These are phyloP conservation scores for Novakomyces olei DNA, from an alignment of 805 yeast species.

Conservation along the genomic window DNA sequence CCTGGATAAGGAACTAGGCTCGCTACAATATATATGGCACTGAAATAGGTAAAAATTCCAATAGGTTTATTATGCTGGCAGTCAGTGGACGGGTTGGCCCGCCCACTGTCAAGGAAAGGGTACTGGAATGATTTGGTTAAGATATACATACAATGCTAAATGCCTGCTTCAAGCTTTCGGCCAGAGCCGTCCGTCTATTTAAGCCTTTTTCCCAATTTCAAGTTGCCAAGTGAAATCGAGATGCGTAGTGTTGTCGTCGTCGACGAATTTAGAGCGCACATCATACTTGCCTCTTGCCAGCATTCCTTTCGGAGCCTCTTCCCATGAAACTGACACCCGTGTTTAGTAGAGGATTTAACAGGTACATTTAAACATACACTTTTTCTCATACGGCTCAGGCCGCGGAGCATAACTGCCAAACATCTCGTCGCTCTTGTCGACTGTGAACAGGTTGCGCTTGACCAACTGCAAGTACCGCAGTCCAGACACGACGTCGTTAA, in stretches of 20 bases:
- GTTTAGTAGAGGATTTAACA: neutral
- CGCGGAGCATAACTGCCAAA: constrained; percentile 68
- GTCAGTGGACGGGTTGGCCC: too few species aligned
- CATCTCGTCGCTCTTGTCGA: constrained; percentile 69
- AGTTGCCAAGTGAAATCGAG: constrained; percentile 68
- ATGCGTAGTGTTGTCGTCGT: constrained; percentile 62
- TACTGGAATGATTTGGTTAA: too few species aligned
- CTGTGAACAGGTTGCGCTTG: constrained; percentile 70
- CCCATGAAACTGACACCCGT: constrained; percentile 24
- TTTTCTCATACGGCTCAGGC: constrained; percentile 54
- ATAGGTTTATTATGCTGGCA: too few species aligned
- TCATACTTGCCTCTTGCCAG: constrained; percentile 70
- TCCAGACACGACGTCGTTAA: constrained; percentile 80
- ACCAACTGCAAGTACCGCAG: constrained; percentile 65
- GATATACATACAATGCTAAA: too few species aligned
- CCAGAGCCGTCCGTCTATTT: too few species aligned
- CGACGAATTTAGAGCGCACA: constrained; percentile 62
- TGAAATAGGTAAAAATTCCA: too few species aligned
- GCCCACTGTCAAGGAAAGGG: too few species aligned
- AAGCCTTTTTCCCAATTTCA: constrained; percentile 44
- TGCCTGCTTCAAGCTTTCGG: too few species aligned
- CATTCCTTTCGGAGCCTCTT: constrained; percentile 81
- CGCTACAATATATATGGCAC: too few species aligned
- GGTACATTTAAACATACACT: constrained; percentile 13
- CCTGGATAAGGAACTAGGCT: too few species aligned